Percentiles rank a stretch among this genome's conserved stretches.
Evolutionary conservation across 495 filamentous ascomycete species (phyloP).

Genomic region (Penicillium simplicissimum): DNA sequence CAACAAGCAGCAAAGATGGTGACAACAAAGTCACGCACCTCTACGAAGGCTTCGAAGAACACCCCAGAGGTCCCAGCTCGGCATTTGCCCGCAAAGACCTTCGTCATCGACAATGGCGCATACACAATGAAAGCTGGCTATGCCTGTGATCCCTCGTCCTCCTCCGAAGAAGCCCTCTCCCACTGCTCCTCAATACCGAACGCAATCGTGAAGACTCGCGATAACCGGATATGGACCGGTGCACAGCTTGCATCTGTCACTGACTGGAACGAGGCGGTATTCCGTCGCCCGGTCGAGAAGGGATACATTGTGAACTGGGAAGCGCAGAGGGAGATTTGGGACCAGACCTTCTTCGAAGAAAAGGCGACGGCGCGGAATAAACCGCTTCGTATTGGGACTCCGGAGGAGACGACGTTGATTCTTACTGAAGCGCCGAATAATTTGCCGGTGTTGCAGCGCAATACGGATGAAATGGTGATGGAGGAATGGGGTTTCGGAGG

Average conservation of each 20-base stretch:
- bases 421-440: constrained; percentile 92
- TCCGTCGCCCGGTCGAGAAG: constrained; percentile 90
- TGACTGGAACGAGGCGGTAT: constrained; percentile 87
- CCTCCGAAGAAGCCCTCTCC: constrained; percentile 43
- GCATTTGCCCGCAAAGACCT: constrained; percentile 61
- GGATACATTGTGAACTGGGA: constrained; percentile 98
- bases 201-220: constrained; percentile 79
- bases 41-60: constrained; percentile 39
- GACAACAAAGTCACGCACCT: constrained; percentile 39
- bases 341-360: constrained; percentile 80
- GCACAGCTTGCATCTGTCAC: constrained; percentile 73
- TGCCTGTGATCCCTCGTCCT: constrained; percentile 44
- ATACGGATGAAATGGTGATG: constrained; percentile 95
- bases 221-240: constrained; percentile 74
- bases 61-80: constrained; percentile 24
- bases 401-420: constrained; percentile 76
- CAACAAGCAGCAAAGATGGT: constrained; percentile 30
- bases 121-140: constrained; percentile 94
- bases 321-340: constrained; percentile 93
- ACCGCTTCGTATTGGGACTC: constrained; percentile 42
- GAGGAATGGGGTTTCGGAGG: constrained; percentile 95
- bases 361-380: constrained; percentile 55
- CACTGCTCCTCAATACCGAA: constrained; percentile 77
- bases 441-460: constrained; percentile 73
- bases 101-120: constrained; percentile 93